These are phyloP conservation scores for Ceratocystiopsis brevicomis DNA, from an alignment of 2,329 filamentous ascomycete genomes.

Conservation along the genomic window DNA sequence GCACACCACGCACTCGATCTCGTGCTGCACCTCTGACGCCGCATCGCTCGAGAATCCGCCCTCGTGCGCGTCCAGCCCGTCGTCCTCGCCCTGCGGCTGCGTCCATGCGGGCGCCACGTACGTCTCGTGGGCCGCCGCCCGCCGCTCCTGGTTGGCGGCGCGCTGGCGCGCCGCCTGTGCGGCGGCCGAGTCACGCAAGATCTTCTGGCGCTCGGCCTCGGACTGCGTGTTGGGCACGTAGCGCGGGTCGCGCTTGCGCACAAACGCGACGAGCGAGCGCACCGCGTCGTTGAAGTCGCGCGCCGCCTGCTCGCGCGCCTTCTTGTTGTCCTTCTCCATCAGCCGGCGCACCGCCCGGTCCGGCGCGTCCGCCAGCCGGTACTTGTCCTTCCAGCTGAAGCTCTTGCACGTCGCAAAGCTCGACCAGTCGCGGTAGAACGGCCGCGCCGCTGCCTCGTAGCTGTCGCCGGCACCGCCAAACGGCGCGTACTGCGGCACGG, in stretches of 20 bases:
- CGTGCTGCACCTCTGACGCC: constrained; percentile 32
- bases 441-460: constrained; percentile 58
- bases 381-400: constrained; percentile 79
- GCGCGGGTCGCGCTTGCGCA: constrained; percentile 77
- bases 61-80: constrained; percentile 27
- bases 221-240: constrained; percentile 60
- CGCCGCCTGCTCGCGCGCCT: constrained; percentile 60
- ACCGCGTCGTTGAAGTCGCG: constrained; percentile 89
- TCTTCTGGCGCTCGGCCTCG: constrained; percentile 62
- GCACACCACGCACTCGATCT: constrained; percentile 61
- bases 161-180: constrained; percentile 71
- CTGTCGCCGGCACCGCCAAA: constrained; percentile 63
- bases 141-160: constrained; percentile 60
- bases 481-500: constrained; percentile 46
- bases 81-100: constrained; percentile 41
- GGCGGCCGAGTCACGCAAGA: constrained; percentile 56
- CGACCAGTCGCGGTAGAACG: constrained; percentile 68
- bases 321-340: constrained; percentile 93
- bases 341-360: constrained; percentile 64
- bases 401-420: constrained; percentile 69
- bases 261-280: constrained; percentile 66
- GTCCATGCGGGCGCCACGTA: constrained; percentile 53
- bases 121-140: constrained; percentile 14
- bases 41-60: constrained; percentile 42
- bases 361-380: constrained; percentile 66